Percentiles rank a stretch among this genome's conserved stretches.
phyloP scores from a whole-genome alignment of 345 rosid genomes.

The Xanthoceras sorbifolium region DNA sequence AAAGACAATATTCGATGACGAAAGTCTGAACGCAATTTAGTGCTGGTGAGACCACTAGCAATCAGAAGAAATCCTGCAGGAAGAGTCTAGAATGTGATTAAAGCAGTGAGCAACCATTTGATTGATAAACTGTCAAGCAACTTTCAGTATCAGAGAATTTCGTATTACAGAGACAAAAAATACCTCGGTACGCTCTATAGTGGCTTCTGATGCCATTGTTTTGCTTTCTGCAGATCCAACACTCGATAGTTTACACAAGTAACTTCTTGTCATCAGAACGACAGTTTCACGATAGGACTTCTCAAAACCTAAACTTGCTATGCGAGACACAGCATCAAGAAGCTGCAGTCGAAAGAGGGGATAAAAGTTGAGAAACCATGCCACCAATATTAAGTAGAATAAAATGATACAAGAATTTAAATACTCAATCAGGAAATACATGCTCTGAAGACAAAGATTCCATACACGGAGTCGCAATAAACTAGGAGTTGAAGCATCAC shows the following conservation, averaged over 20 bases:
- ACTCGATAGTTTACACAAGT: slow-evolving; percentile 74
- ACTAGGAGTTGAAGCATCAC: slow-evolving; percentile 92
- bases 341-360: slow-evolving; percentile 58
- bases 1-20: slow-evolving; percentile 92
- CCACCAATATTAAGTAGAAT: slow-evolving; percentile 16
- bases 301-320: slow-evolving; percentile 98
- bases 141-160: slow-evolving; percentile 2
- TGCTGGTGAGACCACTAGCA: slow-evolving; percentile 71
- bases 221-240: slow-evolving; percentile 88
- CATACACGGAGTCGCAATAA: slow-evolving; percentile 87
- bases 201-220: slow-evolving; percentile 85
- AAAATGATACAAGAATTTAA: slow-evolving; percentile 8
- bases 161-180: slow-evolving; percentile 18
- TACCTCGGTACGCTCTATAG: slow-evolving; percentile 93
- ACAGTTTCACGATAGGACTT: slow-evolving; percentile 98
- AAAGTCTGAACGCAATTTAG: slow-evolving; percentile 83
- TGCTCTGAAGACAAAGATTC: slow-evolving; percentile 34
- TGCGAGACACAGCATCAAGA: slow-evolving; percentile 96
- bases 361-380: slow-evolving; percentile 30
- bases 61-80: slow-evolving; percentile 98
- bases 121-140: slow-evolving; percentile 27
- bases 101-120: slow-evolving; percentile 52
- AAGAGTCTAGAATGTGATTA: slow-evolving; percentile 83
- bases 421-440: slow-evolving; percentile 29
- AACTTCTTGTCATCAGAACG: slow-evolving; percentile 94